Conservation (phyloP, 1,284 basidiomycete genomes). For the Sanghuangporus sanghuang region DNA sequence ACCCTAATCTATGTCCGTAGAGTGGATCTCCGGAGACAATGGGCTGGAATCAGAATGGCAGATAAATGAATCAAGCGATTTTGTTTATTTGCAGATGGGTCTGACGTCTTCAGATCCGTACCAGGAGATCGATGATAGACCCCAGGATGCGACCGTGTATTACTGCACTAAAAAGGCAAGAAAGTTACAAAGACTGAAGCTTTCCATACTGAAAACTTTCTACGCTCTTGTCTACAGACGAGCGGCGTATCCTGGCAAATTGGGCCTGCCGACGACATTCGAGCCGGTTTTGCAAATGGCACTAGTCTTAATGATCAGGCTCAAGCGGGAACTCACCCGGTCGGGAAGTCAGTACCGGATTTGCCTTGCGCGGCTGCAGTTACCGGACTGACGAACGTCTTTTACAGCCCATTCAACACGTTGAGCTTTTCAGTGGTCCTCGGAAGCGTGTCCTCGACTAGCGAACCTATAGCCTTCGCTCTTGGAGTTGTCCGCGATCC, state of each 20-base stretch:
- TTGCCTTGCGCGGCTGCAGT: neutral
- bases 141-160: conserved; percentile 33
- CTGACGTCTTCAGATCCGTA: conserved; percentile 23
- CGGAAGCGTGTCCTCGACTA: conserved; percentile 10
- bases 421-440: conserved; percentile 15
- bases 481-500: conserved; percentile 18
- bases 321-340: no score
- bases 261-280: neutral
- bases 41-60: conserved; percentile 28
- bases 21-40: conserved; percentile 33
- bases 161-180: conserved; percentile 28
- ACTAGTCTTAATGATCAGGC: conserved; percentile 4
- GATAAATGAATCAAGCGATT: conserved; percentile 19
- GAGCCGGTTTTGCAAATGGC: neutral
- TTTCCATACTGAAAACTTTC: neutral
- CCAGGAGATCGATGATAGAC: conserved; percentile 28
- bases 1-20: neutral
- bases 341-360: neutral
- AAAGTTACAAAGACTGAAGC: neutral
- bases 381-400: neutral
- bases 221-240: neutral
- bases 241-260: conserved; percentile 9
- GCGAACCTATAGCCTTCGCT: conserved; percentile 14
- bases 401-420: neutral
- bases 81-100: conserved; percentile 27